Evolutionary conservation across 176 grass and related monocot genomes (phyloP), one percentile per base, ranked within the genome.

Genomic region (Oryza officinalis): DNA sequence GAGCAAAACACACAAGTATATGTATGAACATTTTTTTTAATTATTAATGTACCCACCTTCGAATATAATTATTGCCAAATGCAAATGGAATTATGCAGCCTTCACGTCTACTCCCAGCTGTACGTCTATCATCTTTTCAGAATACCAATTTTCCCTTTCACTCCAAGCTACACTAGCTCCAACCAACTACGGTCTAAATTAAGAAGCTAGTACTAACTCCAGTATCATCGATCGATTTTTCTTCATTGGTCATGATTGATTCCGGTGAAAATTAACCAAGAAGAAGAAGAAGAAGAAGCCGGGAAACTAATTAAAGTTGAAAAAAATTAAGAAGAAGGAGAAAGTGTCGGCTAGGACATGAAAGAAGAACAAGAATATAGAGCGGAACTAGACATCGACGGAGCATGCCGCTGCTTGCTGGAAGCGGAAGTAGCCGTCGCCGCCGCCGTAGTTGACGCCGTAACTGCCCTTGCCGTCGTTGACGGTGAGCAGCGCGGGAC

Each of bases 401-500:
- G 45, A 31, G 86, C 95, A 97, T 0, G 41, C 23, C 0, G 68
- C 81, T 0, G 80, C 77, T 40, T 88, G 90, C 57, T 92, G 90
- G 90, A 91, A 97, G 0, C 74, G 84, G 84, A 91, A 94, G 82
- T 75, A 92, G 0, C 83, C 88, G 9, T 63, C 31, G 3, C 79
- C 90, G 5, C 81, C 86, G 38, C 83, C 81, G 65, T 63, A 66
- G 52, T 15, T 83, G 63, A 10, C 61, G 49, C 83, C 86, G 38
- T 77, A 80, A 80, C 78, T 84, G 0, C 45, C 87, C 41, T 76
- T 84, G 1, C 86, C 83, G 0, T 80, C 69, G 83, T 88, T 86
- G 13, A 94, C 79, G 17, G 84, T 77, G 73, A 97, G 63, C 45
- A 94, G 87, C 1, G 88, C 95, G 4, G 92, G 92, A 75, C 95